Base-by-base conservation (phyloP, 495 filamentous ascomycete genomes). In the Cairneyella variabilis region DNA sequence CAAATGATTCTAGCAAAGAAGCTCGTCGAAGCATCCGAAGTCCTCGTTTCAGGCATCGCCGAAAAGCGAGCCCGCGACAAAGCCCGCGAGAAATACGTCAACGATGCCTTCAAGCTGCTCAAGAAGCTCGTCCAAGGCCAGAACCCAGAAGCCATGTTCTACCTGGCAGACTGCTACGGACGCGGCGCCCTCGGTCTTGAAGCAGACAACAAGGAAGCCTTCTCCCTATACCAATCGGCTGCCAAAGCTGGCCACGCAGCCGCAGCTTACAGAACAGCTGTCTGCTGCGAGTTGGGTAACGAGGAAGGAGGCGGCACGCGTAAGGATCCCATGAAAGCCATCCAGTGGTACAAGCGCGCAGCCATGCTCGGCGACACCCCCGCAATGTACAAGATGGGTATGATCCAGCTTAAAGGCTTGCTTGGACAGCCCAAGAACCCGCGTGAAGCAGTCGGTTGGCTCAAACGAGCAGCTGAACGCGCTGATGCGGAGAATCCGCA, bases 381-480 rank as follows among this genome's bases (percentile, higher is more conserved):
- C 0, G 93, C 92, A 21, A 95, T 96, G 91, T 98, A 96, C 72
- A 98, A 98, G 69, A 85, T 97, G 69, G 93, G 93, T 47, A 92
- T 96, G 83, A 96, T 98, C 62, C 74, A 88, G 57, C 76, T 96
- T 23, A 97, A 97, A 66, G 92, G 91, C 18, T 78, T 97, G n/a
- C 81, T 98, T 12, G 91, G 91, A 8, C 92, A 97, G 66, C 78
- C 80, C n/a, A 79, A 76, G 58, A 95, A 90, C 66, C 80, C 86
- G 4, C 79, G 85, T 36, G 93, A 96, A 65, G 91, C 90, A 14
- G 76, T 97, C 23, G 82, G 78, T 37, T 97, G 91, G 91, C 75
- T 98, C 25, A 96, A 96, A 67, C 84, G 91, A 8, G 93, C 93
- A 2, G 91, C 91, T 3, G 91, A 97, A 56, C 80, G 84, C 26